These are phyloP conservation scores for Colletotrichum horii DNA, from an alignment of 2,329 filamentous ascomycete genomes.

Conservation along the genomic window DNA sequence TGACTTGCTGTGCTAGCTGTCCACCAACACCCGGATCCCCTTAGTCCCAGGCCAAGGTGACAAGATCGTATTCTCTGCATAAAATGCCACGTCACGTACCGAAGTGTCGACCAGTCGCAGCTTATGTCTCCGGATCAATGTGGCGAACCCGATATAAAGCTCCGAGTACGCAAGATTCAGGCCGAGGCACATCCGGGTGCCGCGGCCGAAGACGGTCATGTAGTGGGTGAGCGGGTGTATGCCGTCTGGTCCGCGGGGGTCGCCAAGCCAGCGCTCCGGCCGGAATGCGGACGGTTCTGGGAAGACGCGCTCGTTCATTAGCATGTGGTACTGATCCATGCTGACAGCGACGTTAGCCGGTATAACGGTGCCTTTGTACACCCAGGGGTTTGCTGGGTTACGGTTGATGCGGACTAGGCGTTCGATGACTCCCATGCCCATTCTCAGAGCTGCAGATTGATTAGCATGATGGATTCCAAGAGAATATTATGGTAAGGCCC, in stretches of 20 bases:
- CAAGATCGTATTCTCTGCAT: background rate
- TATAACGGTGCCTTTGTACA: constrained; percentile 33
- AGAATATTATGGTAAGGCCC: background rate
- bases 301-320: constrained; percentile 27
- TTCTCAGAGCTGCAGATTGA: background rate
- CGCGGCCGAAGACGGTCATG: background rate
- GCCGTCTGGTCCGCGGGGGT: background rate
- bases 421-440: background rate
- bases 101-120: background rate
- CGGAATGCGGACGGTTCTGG: constrained; percentile 26
- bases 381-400: constrained; percentile 25
- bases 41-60: background rate
- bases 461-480: background rate
- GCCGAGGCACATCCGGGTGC: background rate
- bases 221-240: background rate
- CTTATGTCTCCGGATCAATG: background rate
- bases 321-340: constrained; percentile 36
- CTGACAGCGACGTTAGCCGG: constrained; percentile 36
- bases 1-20: too few relatives aligned
- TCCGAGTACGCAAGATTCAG: background rate
- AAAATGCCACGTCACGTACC: background rate
- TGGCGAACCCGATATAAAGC: background rate
- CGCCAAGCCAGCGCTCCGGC: constrained; percentile 30
- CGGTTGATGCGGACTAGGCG: constrained; percentile 44
- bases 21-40: background rate